These are phyloP conservation scores for Yamadazyma atlantica DNA, from an alignment of 1,139 yeast species.

Conservation along the genomic window DNA sequence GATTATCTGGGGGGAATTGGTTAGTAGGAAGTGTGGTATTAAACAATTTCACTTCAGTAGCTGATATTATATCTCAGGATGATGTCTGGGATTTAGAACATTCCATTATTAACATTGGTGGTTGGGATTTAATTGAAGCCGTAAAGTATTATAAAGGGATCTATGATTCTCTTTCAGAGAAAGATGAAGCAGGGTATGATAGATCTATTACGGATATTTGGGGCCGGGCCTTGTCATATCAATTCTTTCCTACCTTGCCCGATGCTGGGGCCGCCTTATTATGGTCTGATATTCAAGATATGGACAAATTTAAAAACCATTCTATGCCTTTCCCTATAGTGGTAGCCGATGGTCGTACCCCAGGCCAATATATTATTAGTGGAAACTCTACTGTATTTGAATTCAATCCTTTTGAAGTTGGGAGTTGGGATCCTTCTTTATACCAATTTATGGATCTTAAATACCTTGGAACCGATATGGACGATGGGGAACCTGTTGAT, in stretches of 20 bases:
- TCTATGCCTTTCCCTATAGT: constrained; percentile 84
- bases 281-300: constrained; percentile 60
- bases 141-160: constrained; percentile 56
- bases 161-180: constrained; percentile 53
- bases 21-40: constrained; percentile 74
- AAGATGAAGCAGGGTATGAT: constrained; percentile 75
- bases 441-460: constrained; percentile 65
- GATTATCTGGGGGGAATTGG: constrained; percentile 90
- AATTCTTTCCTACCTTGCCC: constrained; percentile 59
- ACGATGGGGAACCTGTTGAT: constrained; percentile 51
- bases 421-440: constrained; percentile 84
- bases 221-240: constrained; percentile 85
- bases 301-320: constrained; percentile 53
- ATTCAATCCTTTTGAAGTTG: constrained; percentile 78
- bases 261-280: constrained; percentile 64
- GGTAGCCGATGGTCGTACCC: constrained; percentile 77
- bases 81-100: constrained; percentile 70
- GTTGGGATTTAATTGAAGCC: constrained; percentile 60
- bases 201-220: constrained; percentile 84
- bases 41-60: constrained; percentile 79
- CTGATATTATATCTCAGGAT: constrained; percentile 52
- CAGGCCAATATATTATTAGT: constrained; percentile 55
- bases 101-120: constrained; percentile 67
- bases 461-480: constrained; percentile 70
- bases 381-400: constrained; percentile 76